These are phyloP conservation scores for Ogataea salicorniae DNA, from an alignment of 805 yeast genomes.

Conservation along the genomic window DNA sequence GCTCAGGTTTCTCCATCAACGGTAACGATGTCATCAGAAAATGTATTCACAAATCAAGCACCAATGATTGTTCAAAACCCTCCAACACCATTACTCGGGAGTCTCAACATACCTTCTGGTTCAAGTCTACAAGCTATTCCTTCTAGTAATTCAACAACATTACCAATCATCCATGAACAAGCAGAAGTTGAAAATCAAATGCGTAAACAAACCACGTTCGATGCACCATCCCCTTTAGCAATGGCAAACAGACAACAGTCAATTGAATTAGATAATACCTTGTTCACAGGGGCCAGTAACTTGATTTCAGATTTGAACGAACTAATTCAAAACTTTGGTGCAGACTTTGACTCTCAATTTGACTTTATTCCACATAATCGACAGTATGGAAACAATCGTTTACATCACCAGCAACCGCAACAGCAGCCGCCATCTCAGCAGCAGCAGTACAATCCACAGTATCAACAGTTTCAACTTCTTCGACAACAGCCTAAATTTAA, in stretches of 20 bases:
- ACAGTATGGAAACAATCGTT: neutral
- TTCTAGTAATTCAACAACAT: neutral
- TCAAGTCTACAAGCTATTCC: neutral
- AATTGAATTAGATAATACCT: constrained; percentile 26
- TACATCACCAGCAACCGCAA: neutral
- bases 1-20: neutral
- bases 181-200: constrained; percentile 6
- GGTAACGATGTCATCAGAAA: constrained; percentile 1
- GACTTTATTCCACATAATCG: neutral
- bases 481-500: neutral
- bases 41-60: constrained; percentile 10
- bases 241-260: constrained; percentile 7
- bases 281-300: constrained; percentile 32
- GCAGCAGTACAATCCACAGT: neutral
- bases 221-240: constrained; percentile 3
- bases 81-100: constrained; percentile 4
- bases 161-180: neutral
- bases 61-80: constrained; percentile 24
- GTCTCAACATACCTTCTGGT: constrained; percentile 1
- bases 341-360: constrained; percentile 19
- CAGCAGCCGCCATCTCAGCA: neutral
- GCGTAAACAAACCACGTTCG: constrained; percentile 9
- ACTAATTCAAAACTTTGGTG: constrained; percentile 26
- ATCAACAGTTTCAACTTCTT: neutral
- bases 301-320: constrained; percentile 33